Conservation (phyloP, 2,329 filamentous ascomycete genomes). For the Colletotrichum spinosum region DNA sequence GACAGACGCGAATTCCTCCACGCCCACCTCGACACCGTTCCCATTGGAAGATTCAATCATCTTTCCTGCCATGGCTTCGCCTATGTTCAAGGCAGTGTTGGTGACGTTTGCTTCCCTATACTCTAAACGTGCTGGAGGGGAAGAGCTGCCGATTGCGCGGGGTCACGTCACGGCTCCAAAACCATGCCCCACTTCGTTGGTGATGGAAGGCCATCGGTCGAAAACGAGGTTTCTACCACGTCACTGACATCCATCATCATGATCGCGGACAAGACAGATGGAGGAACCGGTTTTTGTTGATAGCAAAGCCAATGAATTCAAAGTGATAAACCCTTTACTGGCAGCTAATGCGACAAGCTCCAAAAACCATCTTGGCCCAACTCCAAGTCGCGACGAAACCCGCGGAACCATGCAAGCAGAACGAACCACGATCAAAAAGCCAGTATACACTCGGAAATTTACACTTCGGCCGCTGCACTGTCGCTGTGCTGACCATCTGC, state of each 20-base stretch:
- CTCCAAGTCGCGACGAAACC: constrained; percentile 15
- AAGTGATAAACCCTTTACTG: constrained; percentile 15
- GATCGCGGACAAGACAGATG: too few species aligned
- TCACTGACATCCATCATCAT: not conserved
- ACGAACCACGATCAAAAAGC: not conserved
- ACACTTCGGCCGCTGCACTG: constrained; percentile 4
- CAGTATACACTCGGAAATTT: constrained; percentile 31
- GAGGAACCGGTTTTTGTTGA: not conserved
- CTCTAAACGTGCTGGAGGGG: too few species aligned
- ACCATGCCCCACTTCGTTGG: not conserved
- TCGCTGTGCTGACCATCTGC: too few species aligned
- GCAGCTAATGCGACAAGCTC: constrained; percentile 31
- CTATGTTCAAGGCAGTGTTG: too few species aligned
- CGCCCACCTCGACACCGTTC: not conserved
- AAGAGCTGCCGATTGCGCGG: not conserved
- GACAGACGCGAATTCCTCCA: constrained; percentile 1
- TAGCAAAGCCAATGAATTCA: not conserved
- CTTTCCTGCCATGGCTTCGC: too few species aligned
- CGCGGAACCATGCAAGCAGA: constrained; percentile 25
- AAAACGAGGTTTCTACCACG: not conserved
- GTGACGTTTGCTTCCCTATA: too few species aligned
- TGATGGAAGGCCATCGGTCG: not conserved
- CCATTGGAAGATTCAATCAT: not conserved
- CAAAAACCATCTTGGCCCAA: constrained; percentile 21
- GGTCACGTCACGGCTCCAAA: not conserved